Evolutionary conservation across 2,329 filamentous ascomycete genomes (phyloP).

Genomic region (Sordariomycetes sp.): DNA sequence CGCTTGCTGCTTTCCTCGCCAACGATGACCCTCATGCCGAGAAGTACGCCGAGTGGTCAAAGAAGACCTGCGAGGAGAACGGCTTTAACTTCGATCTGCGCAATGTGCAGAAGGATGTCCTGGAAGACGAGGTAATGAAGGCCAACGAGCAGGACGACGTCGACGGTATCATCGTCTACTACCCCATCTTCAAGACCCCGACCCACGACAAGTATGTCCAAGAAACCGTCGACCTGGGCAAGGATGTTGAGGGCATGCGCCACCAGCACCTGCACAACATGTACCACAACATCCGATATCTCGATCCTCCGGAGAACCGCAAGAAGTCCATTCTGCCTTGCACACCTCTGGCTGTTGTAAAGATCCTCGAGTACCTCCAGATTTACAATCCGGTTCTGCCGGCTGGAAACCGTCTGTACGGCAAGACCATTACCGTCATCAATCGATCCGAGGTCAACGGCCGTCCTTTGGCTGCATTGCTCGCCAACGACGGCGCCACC

Average conservation of each 20-base stretch:
- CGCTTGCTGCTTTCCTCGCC: constrained; percentile 83
- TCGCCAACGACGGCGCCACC: constrained; percentile 91
- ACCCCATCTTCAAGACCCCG: constrained; percentile 84
- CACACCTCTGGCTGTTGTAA: constrained; percentile 91
- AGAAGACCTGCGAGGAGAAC: constrained; percentile 92
- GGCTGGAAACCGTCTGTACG: constrained; percentile 86
- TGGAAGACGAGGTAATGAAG: constrained; percentile 79
- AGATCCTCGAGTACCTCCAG: constrained; percentile 90
- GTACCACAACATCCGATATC: constrained; percentile 96
- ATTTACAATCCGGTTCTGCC: constrained; percentile 95
- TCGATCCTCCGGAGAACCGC: constrained; percentile 66
- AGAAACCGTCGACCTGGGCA: constrained; percentile 80
- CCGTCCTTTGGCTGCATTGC: constrained; percentile 78
- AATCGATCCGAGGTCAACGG: constrained; percentile 96
- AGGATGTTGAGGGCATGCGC: constrained; percentile 92
- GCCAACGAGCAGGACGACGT: constrained; percentile 73
- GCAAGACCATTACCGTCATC: constrained; percentile 90
- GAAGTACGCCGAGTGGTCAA: constrained; percentile 95
- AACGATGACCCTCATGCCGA: constrained; percentile 84
- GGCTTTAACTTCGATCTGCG: constrained; percentile 86
- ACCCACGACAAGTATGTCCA: constrained; percentile 91
- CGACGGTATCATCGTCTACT: constrained; percentile 95
- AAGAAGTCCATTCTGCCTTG: constrained; percentile 93
- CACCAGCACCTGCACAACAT: constrained; percentile 98
- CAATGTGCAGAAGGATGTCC: constrained; percentile 73